phyloP scores from a whole-genome alignment of 306 rosid species.

The Vigna trinervia region DNA sequence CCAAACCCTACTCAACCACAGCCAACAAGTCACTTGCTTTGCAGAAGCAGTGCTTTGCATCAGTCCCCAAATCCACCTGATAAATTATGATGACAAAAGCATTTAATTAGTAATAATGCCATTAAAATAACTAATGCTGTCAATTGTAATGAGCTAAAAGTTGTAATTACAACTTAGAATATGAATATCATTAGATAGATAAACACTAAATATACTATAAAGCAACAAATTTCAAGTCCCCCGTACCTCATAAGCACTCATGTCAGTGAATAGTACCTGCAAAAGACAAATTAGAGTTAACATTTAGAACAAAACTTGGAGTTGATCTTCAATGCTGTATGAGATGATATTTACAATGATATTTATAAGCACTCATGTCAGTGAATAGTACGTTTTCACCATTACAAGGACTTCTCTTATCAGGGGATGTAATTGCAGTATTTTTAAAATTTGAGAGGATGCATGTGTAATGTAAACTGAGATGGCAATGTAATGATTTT shows the following conservation, averaged over 20 bases:
- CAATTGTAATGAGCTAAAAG: not conserved
- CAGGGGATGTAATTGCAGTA: too few species aligned
- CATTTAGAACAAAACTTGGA: not conserved
- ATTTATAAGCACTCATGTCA: too few species aligned
- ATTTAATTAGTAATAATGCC: not conserved
- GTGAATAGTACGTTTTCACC: too few species aligned
- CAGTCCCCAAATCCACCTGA: slow-evolving; percentile 96
- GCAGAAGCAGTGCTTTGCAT: slow-evolving; percentile 82
- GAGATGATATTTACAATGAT: too few species aligned
- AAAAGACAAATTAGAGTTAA: slow-evolving; percentile 30
- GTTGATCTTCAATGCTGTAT: too few species aligned
- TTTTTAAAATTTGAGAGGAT: too few species aligned
- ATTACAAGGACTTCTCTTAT: too few species aligned
- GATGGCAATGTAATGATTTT: too few species aligned
- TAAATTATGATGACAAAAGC: slow-evolving; percentile 17
- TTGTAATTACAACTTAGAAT: not conserved
- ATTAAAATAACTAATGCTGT: not conserved
- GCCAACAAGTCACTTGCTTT: slow-evolving; percentile 86
- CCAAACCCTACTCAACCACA: slow-evolving; percentile 67
- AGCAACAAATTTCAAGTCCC: not conserved
- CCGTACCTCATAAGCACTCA: slow-evolving; percentile 88
- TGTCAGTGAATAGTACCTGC: slow-evolving; percentile 93
- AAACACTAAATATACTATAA: not conserved
- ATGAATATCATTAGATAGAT: slow-evolving; percentile 14
- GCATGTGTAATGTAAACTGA: too few species aligned